phyloP scores from a whole-genome alignment of 2,329 filamentous ascomycete genomes.

The Aspergillus fructus region DNA sequence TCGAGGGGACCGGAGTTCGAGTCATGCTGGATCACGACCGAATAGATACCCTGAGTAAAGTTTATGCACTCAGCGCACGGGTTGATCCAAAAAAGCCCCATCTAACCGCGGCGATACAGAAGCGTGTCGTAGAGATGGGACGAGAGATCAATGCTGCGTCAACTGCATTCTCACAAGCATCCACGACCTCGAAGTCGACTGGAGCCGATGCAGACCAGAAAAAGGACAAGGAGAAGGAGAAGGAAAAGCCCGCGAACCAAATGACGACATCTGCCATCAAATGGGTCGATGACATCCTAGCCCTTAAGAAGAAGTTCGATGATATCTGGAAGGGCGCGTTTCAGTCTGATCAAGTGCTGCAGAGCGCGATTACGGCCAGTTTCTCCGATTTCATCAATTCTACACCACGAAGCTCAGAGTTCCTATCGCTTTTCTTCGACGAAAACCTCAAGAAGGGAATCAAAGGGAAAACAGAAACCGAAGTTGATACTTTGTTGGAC shows the following conservation, averaged over 20 bases:
- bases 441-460: conserved; percentile 93
- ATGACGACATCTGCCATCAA: conserved; percentile 85
- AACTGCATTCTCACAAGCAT: conserved; percentile 56
- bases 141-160: conserved; percentile 73
- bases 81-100: conserved; percentile 73
- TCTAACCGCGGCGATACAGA: conserved; percentile 69
- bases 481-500: conserved; percentile 80
- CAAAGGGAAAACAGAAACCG: conserved; percentile 85
- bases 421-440: conserved; percentile 93
- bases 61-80: conserved; percentile 75
- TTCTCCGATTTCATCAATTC: conserved; percentile 92
- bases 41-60: conserved; percentile 71
- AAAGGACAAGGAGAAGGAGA: conserved; percentile 51
- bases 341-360: conserved; percentile 69
- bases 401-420: conserved; percentile 84
- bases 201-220: conserved; percentile 52
- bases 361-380: conserved; percentile 79
- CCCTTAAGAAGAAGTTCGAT: conserved; percentile 87
- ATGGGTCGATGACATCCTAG: conserved; percentile 90
- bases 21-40: conserved; percentile 92
- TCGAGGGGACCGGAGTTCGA: conserved; percentile 80
- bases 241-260: conserved; percentile 63
- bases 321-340: conserved; percentile 73
- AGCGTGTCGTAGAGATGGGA: conserved; percentile 76
- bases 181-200: conserved; percentile 41